Percentiles rank a stretch among this genome's conserved stretches.
phyloP scores from a whole-genome alignment of 2,329 filamentous ascomycete species.

The Alternaria novae-zelandiae region DNA sequence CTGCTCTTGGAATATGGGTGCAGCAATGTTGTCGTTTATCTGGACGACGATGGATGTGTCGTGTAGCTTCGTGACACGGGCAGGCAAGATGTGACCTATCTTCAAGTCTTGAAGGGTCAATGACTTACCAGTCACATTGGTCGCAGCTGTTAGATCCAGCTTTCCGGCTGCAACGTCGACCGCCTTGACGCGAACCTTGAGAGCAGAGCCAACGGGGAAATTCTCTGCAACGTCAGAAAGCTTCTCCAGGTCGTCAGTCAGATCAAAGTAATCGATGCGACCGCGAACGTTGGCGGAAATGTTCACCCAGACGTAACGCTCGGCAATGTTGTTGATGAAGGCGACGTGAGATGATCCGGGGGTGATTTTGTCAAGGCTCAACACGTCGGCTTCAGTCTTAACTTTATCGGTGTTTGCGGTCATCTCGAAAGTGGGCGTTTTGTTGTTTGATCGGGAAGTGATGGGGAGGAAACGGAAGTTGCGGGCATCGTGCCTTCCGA shows the following conservation, averaged over 20 bases:
- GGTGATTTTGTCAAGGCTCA: constrained; percentile 76
- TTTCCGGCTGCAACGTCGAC: constrained; percentile 76
- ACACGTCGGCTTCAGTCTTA: constrained; percentile 63
- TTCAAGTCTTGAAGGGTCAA: constrained; percentile 75
- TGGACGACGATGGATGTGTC: constrained; percentile 86
- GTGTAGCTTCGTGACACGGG: constrained; percentile 81
- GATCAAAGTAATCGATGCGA: constrained; percentile 79
- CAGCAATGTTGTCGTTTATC: constrained; percentile 79
- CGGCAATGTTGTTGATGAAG: constrained; percentile 87
- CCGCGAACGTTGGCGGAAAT: constrained; percentile 87
- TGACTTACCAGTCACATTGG: constrained; percentile 61
- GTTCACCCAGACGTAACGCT: constrained; percentile 87
- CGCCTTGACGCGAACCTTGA: constrained; percentile 78
- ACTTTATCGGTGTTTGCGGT: constrained; percentile 73
- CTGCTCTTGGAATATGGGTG: constrained; percentile 81
- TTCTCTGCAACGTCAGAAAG: constrained; percentile 76
- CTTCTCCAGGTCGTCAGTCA: constrained; percentile 83
- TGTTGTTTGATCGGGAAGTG: constrained; percentile 80
- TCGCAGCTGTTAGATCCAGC: constrained; percentile 82
- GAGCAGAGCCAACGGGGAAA: constrained; percentile 88
- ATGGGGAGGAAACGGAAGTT: constrained; percentile 93
- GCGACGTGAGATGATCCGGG: constrained; percentile 75
- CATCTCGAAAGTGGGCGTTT: constrained; percentile 77
- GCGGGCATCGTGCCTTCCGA: constrained; percentile 88
- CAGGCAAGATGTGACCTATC: constrained; percentile 80